Evolutionary conservation across 2,329 filamentous ascomycete species (phyloP).

Genomic region (Diaporthe vexans): DNA sequence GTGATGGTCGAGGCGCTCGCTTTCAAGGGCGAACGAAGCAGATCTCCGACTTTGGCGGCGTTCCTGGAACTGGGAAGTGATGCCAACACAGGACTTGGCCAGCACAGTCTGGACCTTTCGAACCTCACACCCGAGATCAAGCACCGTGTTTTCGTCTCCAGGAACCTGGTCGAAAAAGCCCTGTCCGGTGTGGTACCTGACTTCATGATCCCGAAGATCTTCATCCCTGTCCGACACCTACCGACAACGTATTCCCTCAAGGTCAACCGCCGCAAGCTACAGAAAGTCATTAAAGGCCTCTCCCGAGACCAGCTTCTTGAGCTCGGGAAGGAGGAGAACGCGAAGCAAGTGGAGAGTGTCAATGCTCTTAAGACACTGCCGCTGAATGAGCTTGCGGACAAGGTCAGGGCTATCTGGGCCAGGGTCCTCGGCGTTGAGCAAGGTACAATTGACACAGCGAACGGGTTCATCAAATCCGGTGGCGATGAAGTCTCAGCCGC

Average conservation of each 20-base stretch:
- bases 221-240: constrained; percentile 62
- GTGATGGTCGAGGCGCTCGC: constrained; percentile 63
- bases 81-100: constrained; percentile 49
- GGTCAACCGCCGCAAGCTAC: constrained; percentile 63
- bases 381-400: constrained; percentile 61
- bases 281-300: constrained; percentile 58
- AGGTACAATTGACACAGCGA: constrained; percentile 56
- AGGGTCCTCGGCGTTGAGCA: constrained; percentile 56
- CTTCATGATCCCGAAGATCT: constrained; percentile 62
- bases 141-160: constrained; percentile 59
- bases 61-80: constrained; percentile 64
- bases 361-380: constrained; percentile 60
- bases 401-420: constrained; percentile 64
- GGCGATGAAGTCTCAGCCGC: constrained; percentile 62
- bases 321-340: constrained; percentile 56
- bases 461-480: constrained; percentile 62
- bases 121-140: constrained; percentile 56
- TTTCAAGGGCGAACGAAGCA: constrained; percentile 57
- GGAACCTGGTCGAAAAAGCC: constrained; percentile 58
- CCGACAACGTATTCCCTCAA: constrained; percentile 66
- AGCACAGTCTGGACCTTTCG: constrained; percentile 53
- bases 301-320: constrained; percentile 59
- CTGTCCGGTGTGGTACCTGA: constrained; percentile 55
- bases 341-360: constrained; percentile 52
- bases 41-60: constrained; percentile 57